Conservation (phyloP, 306 rosid genomes). For the Trifolium repens region DNA sequence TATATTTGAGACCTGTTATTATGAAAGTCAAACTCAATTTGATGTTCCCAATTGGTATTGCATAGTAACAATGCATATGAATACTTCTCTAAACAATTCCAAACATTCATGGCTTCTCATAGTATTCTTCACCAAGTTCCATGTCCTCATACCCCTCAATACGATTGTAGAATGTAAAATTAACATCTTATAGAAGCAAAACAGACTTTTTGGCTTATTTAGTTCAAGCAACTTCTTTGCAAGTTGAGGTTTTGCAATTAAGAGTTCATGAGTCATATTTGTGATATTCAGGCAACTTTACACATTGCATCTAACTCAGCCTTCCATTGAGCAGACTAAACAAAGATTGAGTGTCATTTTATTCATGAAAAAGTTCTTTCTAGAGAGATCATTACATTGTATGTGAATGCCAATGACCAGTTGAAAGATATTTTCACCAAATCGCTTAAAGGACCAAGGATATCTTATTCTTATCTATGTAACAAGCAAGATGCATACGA, state of each 20-base stretch:
- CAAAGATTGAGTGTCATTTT: not conserved
- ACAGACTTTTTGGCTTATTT: not conserved
- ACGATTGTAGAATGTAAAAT: no score
- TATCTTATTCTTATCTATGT: slow-evolving; percentile 2
- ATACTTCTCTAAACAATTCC: no score
- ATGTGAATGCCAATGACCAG: not conserved
- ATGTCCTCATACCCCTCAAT: no score
- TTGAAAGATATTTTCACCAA: not conserved
- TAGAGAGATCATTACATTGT: not conserved
- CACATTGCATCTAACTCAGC: not conserved
- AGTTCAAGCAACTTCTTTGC: not conserved
- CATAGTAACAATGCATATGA: no score
- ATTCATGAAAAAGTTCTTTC: not conserved
- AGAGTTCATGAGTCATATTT: not conserved
- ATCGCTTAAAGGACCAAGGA: not conserved
- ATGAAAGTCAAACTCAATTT: not conserved
- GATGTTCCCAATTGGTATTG: no score
- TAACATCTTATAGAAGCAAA: no score
- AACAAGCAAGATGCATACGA: not conserved
- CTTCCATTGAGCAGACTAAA: not conserved
- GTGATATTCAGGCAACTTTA: not conserved
- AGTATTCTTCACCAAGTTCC: no score
- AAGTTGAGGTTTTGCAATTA: not conserved
- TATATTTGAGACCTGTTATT: not conserved
- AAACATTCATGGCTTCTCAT: no score